A percentile compares a stretch with the other conserved stretches of the same genome.
Conservation (phyloP, 2,329 filamentous ascomycete species). For the Trichoderma sp. region DNA sequence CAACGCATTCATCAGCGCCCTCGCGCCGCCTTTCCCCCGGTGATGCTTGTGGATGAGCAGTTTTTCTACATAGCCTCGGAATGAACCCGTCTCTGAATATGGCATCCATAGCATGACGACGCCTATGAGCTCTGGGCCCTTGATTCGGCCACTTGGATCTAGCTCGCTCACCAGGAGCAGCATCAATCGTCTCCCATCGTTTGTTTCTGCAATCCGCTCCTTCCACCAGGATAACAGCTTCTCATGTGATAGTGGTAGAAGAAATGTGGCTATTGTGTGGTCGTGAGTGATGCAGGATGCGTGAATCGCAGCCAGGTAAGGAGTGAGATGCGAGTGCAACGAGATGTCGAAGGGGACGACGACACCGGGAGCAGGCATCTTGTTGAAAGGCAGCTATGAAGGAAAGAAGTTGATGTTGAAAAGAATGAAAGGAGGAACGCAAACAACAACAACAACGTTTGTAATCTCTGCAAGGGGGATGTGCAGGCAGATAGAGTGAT, state of each 20-base stretch:
- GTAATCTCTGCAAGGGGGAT: background rate
- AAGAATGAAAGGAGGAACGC: background rate
- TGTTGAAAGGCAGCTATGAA: background rate
- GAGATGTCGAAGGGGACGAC: slow-evolving; percentile 47
- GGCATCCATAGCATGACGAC: slow-evolving; percentile 57
- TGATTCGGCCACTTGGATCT: slow-evolving; percentile 37
- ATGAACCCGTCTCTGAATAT: slow-evolving; percentile 55
- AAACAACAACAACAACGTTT: background rate
- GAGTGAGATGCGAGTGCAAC: slow-evolving; percentile 53
- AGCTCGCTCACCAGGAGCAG: slow-evolving; percentile 50
- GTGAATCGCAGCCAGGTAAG: slow-evolving; percentile 60
- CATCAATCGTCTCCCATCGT: slow-evolving; percentile 50
- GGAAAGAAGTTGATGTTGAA: background rate
- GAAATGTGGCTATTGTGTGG: slow-evolving; percentile 58
- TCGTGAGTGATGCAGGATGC: slow-evolving; percentile 60
- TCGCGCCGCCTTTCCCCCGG: slow-evolving; percentile 54
- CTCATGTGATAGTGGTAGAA: slow-evolving; percentile 58
- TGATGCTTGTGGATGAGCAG: slow-evolving; percentile 56
- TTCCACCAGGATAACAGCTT: slow-evolving; percentile 62
- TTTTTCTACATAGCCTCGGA: slow-evolving; percentile 58
- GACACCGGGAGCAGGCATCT: slow-evolving; percentile 37
- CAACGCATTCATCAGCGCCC: slow-evolving; percentile 52
- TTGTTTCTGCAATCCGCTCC: slow-evolving; percentile 50
- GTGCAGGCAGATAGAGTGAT: background rate
- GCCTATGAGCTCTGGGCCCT: slow-evolving; percentile 52